Evolutionary conservation across 2,329 filamentous ascomycete species (phyloP), one percentile per base, ranked within the genome.

Genomic region (Fusarium sp.): DNA sequence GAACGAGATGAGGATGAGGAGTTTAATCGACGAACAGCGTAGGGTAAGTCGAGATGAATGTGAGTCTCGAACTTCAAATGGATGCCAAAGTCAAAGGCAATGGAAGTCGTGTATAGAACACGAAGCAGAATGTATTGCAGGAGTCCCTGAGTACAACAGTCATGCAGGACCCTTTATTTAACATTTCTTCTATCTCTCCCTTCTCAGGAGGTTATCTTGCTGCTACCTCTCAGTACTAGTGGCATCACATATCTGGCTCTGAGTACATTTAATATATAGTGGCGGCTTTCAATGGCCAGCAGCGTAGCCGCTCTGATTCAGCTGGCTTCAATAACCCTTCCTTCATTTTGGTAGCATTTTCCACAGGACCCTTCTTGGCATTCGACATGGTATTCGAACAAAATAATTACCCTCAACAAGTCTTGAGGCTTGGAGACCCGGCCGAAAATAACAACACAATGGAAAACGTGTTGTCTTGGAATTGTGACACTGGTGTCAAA

Each of bases 251-350:
- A 25, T 47, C 40, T 60, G 37, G 45, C 20, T 29, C 32, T 25
- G 40, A 53, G 44, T 40, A 58, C 59, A 64, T 57, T 48, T 65
- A 48, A 65, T 42, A 65, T 61, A 48, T 66, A 40, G 61, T 65
- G 61, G 61, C 53, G 46, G 46, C 65, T 27, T 47, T 30, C 7
- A 3, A 30, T 52, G 32, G 34, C 4, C 14, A 14, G 7, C 24
- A 57, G 22, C 7, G 12, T 51, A 20, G 18, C 9, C 16, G 25
- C n/a, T 27, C 18, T 34, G 22, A 24, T 27, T 20, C 9, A 13
- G 22, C 24, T 37, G 24, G 32, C 49, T 51, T 14, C 24, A 41
- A 27, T 14, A 29, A 27, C 40, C 24, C 27, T 52, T 29, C 34
- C 24, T 41, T 42, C 22, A 16, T 20, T 24, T 20, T 24, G 5